Evolutionary conservation across 1,284 basidiomycete genomes (phyloP), one percentile per base, ranked within the genome.

Genomic region (Ganoderma multipileum): DNA sequence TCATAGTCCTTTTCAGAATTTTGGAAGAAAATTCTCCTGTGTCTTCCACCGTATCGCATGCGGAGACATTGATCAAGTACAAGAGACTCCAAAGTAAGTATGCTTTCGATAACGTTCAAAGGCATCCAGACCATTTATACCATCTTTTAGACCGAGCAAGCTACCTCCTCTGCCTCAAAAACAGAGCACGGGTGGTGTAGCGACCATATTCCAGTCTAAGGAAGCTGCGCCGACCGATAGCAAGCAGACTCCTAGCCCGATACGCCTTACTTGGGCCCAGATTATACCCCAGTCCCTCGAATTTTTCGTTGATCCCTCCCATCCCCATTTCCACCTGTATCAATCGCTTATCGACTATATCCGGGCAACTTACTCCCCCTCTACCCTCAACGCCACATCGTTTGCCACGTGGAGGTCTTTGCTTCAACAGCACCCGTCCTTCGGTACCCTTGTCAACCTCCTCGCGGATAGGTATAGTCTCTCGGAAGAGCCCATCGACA

Each of bases 301-400:
- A 26, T 60, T 60, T n/a, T 60, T 28, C 14, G 58, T 60, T 20
- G 58, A 60, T 23, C 39, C 58, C 0, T 26, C 58, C 23, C 58
- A 60, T 18, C 23, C 58, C 23, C 58, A 60, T 26, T 60, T 60
- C 58, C 58, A 60, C 23, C 58, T 60, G 5, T 60, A 60, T 23
- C 58, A 60, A 41, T 60, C 58, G 12, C 58, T 60, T 36, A 60
- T 60, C 58, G 58, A 60, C 58, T 60, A 60, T n/a, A 41, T 60
- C 38, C 38, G 58, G 9, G 41, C 58, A 0, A 28, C 58, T 4
- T 39, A 60, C 23, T 60, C 58, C n/a, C 58, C 58, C 12, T 60
- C 58, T 26, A 41, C 58, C n/a, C 58, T 60, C 11, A 28, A 38
- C 9, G n/a, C 20, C 38, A 26, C 58, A 7, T 14, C 38, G 14